These are phyloP conservation scores for Clonostachys rosea DNA, from an alignment of 2,329 filamentous ascomycete genomes.

Conservation along the genomic window DNA sequence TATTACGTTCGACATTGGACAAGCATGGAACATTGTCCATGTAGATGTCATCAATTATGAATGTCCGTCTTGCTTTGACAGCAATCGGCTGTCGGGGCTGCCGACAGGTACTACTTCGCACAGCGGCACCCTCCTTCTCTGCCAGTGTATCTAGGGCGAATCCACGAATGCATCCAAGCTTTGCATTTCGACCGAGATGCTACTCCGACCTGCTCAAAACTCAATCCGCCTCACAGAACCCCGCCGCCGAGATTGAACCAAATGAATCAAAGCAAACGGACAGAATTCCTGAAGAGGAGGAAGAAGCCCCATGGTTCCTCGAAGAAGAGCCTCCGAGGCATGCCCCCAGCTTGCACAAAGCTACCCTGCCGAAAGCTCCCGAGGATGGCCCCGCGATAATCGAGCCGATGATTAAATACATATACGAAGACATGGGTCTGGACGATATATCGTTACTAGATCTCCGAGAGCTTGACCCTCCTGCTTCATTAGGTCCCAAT, in stretches of 20 bases:
- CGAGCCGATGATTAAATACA: constrained; percentile 67
- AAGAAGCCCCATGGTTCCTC: constrained; percentile 74
- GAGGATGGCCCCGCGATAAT: constrained; percentile 67
- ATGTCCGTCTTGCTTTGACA: constrained; percentile 2
- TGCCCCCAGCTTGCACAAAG: constrained; percentile 39
- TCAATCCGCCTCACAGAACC: neutral
- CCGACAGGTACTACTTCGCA: constrained; percentile 1
- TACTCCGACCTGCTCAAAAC: neutral
- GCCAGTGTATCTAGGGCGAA: neutral
- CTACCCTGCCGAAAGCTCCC: constrained; percentile 52
- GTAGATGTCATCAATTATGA: neutral
- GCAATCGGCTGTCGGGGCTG: constrained; percentile 6
- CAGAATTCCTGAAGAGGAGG: neutral
- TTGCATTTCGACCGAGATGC: too few species aligned
- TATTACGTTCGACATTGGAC: too few species aligned
- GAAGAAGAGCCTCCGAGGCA: constrained; percentile 61
- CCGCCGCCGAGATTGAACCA: neutral
- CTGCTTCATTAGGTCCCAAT: constrained; percentile 81
- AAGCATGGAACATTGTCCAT: too few species aligned
- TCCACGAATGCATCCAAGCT: neutral
- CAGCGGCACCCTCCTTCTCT: neutral
- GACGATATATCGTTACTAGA: constrained; percentile 80
- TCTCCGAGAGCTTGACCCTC: constrained; percentile 77
- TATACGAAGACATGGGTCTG: constrained; percentile 80
- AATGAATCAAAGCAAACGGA: neutral